These are phyloP conservation scores for Chytriomyces hyalinus DNA, from an alignment of 192 early-diverging fungal genomes.

Conservation along the genomic window DNA sequence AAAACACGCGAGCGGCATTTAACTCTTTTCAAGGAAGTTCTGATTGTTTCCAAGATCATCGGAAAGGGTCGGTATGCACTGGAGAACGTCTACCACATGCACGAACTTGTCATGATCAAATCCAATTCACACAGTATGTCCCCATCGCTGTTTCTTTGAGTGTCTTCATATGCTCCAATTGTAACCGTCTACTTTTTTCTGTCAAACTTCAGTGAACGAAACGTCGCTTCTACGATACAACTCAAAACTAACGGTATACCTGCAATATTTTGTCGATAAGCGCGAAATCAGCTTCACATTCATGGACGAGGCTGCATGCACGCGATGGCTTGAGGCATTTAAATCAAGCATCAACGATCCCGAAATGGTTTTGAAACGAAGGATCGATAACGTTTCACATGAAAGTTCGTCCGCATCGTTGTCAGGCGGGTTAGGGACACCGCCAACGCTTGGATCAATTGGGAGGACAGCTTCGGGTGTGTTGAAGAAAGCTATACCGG, in stretches of 20 bases:
- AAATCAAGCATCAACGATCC: constrained; percentile 32
- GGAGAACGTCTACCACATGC: constrained; percentile 39
- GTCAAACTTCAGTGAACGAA: too few relatives aligned
- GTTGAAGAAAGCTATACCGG: constrained; percentile 6
- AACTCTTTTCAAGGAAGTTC: constrained; percentile 52
- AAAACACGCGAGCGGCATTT: constrained; percentile 58
- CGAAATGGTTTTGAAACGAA: constrained; percentile 23
- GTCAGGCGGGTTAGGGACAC: too few relatives aligned
- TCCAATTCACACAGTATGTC: constrained; percentile 12
- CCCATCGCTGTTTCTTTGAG: not conserved
- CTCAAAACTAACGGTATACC: constrained; percentile 4
- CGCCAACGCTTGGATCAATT: constrained; percentile 6
- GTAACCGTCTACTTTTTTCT: too few relatives aligned
- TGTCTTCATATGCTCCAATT: not conserved
- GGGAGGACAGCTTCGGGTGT: constrained; percentile 20
- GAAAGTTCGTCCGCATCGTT: not conserved
- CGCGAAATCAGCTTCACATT: constrained; percentile 29
- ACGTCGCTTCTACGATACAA: constrained; percentile 7
- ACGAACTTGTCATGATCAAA: constrained; percentile 32
- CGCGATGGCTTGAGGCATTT: constrained; percentile 25
- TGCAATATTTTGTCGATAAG: constrained; percentile 22
- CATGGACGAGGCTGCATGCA: not conserved
- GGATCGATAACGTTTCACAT: not conserved
- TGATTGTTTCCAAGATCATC: constrained; percentile 55
- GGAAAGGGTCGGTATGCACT: constrained; percentile 44